Evolutionary conservation across 192 early-diverging fungal species (phyloP), one percentile per base, ranked within the genome.

Genomic region (Gonapodya sp.): DNA sequence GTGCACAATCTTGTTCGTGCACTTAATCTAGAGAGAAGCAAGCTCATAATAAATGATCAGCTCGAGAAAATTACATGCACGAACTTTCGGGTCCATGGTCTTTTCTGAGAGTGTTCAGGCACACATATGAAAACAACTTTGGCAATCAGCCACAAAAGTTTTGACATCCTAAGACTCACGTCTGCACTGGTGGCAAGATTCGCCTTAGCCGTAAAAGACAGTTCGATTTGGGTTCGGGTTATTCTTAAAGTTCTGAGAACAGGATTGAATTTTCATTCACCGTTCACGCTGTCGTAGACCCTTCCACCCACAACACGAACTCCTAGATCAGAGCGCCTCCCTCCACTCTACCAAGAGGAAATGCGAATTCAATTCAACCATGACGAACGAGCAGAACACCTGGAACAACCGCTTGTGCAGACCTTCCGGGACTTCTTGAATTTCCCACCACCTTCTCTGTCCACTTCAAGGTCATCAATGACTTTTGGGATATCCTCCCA

Each of bases 391-490:
- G n/a, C n/a, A n/a, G n/a, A n/a, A n/a, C n/a, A n/a, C n/a, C n/a
- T n/a, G n/a, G n/a, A n/a, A n/a, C n/a, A n/a, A n/a, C n/a, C n/a
- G n/a, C n/a, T n/a, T n/a, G n/a, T 24, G 8, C 46, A 64, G 8
- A 64, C 46, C 46, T 64, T 64, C 24, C 46, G 8, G 46, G 8
- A 64, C 24, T 64, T 64, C 46, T 64, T 64, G 8, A 64, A 8
- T 64, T 64, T 64, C 46, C 46, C 46, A 64, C 46, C 46, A 16
- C 46, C 46, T 64, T 64, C 46, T 64, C 46, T 64, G 46, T 64
- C 46, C 46, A 64, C 46, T 64, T 16, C 46, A 8, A 64, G 24
- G 46, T 64, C 46, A 24, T 64, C 46, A 24, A 64, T 24, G 46
- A 64, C 46, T 24, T 64, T 8, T 64, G 46, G 46, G 8, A 64